These are phyloP conservation scores for Ceriops zippeliana DNA, from an alignment of 345 rosid species.

Conservation along the genomic window DNA sequence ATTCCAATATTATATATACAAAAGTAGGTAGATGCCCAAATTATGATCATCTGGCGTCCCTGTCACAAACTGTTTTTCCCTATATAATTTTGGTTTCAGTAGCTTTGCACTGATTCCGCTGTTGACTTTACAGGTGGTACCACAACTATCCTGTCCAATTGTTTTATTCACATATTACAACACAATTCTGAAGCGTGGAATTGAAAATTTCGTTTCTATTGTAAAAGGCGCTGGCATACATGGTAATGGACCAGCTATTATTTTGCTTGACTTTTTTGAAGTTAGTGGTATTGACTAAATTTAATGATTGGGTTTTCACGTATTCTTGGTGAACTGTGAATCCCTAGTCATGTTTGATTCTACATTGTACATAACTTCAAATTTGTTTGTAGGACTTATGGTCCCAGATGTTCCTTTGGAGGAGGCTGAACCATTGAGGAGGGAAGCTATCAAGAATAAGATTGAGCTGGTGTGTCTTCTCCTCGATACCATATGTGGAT, in stretches of 20 bases:
- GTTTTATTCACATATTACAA: conserved; percentile 86
- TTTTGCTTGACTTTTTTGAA: conserved; percentile 4
- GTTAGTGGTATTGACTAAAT: too few species aligned
- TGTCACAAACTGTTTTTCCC: not conserved
- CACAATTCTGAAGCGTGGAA: conserved; percentile 73
- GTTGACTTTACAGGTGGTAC: conserved; percentile 52
- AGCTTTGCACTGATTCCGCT: conserved; percentile 5
- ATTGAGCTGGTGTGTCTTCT: conserved; percentile 61
- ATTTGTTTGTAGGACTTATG: conserved; percentile 59
- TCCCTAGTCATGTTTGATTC: not conserved
- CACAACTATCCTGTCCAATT: conserved; percentile 71
- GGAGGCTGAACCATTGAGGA: conserved; percentile 73
- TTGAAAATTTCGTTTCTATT: conserved; percentile 61
- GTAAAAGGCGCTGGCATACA: conserved; percentile 64
- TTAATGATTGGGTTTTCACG: not conserved
- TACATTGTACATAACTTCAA: not conserved
- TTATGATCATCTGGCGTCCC: not conserved
- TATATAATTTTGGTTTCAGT: not conserved
- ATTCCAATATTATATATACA: too few species aligned
- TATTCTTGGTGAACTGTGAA: not conserved
- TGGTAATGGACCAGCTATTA: conserved; percentile 35
- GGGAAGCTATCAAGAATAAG: conserved; percentile 62
- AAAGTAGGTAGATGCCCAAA: not conserved
- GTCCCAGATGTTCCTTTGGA: conserved; percentile 97
- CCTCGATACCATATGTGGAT: not conserved